Evolutionary conservation across 768 basidiomycete species (phyloP), one percentile per base, ranked within the genome.

Genomic region (Mycena filopes): DNA sequence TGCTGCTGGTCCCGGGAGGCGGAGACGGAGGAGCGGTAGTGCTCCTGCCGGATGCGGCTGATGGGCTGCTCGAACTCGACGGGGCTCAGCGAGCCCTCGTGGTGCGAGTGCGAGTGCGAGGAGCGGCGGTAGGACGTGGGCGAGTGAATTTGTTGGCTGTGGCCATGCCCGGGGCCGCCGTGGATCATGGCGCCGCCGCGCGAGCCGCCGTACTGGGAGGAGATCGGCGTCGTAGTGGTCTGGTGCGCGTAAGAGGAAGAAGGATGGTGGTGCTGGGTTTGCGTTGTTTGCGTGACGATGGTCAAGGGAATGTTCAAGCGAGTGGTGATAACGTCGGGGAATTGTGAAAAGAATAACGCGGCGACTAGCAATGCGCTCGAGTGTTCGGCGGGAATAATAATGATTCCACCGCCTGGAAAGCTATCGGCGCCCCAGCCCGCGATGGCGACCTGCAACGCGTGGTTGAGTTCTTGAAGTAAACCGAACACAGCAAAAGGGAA

Each of bases 281-380:
- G 65, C 49, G 55, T 55, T 10, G 56, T 16, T 10, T 60, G 65
- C 49, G 55, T 55, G 48, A 55, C 25, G 47, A 59, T 31, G 56
- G 63, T 59, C 66, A 36, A 50, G 26, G 68, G 29, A 40, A 40
- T 38, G 46, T 51, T 54, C 9, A 63, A 69, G 50, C 67, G 64
- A 68, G 56, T 74, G 62, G 74, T 72, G 43, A 84, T 73, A 59
- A 85, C 82, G 53, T 78, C 79, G n/a, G 85, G 85, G 74, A 85
- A 85, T n/a, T 79, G 74, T 26, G 76, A 73, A 48, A 85, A 78
- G 66, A 86, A 85, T 31, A 87, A 69, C 6, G 83, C 85, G 42
- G 85, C 85, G 60, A 86, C 80, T 23, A 87, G 79, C 47, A 86
- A 72, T 21, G 83, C 81, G 61, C 81, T 84, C 1, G 85, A 84